Evolutionary conservation across 2,329 filamentous ascomycete species (phyloP).

Genomic region (Balansia obtecta): DNA sequence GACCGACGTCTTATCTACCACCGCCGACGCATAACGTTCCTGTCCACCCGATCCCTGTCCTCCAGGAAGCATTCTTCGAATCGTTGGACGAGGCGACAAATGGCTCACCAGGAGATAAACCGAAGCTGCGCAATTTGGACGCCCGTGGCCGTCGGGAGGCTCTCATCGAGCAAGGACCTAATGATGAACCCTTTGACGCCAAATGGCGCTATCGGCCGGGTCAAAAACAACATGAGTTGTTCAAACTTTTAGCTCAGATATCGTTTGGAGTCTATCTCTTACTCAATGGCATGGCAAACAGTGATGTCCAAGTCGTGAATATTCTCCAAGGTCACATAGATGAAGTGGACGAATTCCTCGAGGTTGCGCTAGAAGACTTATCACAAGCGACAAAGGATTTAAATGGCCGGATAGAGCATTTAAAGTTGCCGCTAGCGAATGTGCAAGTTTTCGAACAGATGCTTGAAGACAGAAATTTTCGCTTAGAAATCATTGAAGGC

Average conservation of each 20-base stretch:
- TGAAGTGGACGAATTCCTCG: constrained; percentile 84
- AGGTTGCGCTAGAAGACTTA: constrained; percentile 76
- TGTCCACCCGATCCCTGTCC: constrained; percentile 57
- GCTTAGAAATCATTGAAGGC: constrained; percentile 68
- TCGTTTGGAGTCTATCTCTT: constrained; percentile 86
- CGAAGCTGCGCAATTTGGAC: constrained; percentile 40
- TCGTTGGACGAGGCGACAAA: constrained; percentile 61
- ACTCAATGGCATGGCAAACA: constrained; percentile 75
- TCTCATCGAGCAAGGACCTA: constrained; percentile 55
- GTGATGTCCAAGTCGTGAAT: constrained; percentile 72
- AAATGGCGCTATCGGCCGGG: constrained; percentile 65
- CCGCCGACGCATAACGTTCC: constrained; percentile 15
- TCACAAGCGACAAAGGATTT: constrained; percentile 68
- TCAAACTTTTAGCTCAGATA: constrained; percentile 85
- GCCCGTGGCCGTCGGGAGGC: constrained; percentile 50
- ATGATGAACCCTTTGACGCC: constrained; percentile 58
- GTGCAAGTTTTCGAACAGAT: constrained; percentile 74
- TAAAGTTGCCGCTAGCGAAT: constrained; percentile 76
- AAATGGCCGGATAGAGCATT: constrained; percentile 62
- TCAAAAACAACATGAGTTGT: constrained; percentile 74
- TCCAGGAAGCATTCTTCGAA: constrained; percentile 76
- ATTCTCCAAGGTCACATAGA: constrained; percentile 90
- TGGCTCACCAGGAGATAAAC: constrained; percentile 31
- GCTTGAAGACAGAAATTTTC: constrained; percentile 73
- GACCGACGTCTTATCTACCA: constrained; percentile 9